A percentile compares a stretch with the other conserved stretches of the same genome.
These are phyloP conservation scores for Cynara cardunculus DNA, from an alignment of 129 eudicot species.

Conservation along the genomic window DNA sequence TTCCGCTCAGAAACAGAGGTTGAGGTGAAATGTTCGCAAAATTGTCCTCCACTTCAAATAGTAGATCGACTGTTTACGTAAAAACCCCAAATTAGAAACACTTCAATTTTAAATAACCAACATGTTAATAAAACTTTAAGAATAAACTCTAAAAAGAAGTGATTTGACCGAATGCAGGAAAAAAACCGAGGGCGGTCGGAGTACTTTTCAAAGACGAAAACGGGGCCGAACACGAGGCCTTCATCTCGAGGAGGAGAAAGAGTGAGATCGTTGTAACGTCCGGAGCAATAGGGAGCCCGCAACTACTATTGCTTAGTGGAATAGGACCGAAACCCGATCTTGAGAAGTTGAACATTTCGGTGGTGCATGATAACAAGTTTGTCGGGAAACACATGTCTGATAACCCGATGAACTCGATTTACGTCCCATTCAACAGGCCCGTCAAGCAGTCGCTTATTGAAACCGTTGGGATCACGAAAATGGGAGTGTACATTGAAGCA, in stretches of 20 bases:
- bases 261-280: slow-evolving; percentile 72
- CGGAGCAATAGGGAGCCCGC: slow-evolving; percentile 99
- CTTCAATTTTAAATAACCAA: background rate
- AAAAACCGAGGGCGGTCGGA: slow-evolving; percentile 70
- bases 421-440: slow-evolving; percentile 52
- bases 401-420: slow-evolving; percentile 78
- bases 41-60: background rate
- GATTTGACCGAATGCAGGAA: slow-evolving; percentile 30
- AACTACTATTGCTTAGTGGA: slow-evolving; percentile 78
- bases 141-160: background rate
- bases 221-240: slow-evolving; percentile 56
- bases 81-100: background rate
- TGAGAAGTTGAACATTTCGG: slow-evolving; percentile 59
- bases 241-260: slow-evolving; percentile 39
- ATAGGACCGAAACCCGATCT: slow-evolving; percentile 80
- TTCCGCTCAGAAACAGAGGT: background rate
- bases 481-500: slow-evolving; percentile 78
- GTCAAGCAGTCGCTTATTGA: slow-evolving; percentile 65
- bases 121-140: background rate
- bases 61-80: background rate
- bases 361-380: slow-evolving; percentile 56
- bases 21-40: background rate
- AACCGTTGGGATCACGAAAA: slow-evolving; percentile 80
- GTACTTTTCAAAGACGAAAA: slow-evolving; percentile 83
- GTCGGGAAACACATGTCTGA: slow-evolving; percentile 91